A percentile compares a stretch with the other conserved stretches of the same genome.
Conservation (phyloP, 2,329 filamentous ascomycete species). For the Aspergillus tanneri region DNA sequence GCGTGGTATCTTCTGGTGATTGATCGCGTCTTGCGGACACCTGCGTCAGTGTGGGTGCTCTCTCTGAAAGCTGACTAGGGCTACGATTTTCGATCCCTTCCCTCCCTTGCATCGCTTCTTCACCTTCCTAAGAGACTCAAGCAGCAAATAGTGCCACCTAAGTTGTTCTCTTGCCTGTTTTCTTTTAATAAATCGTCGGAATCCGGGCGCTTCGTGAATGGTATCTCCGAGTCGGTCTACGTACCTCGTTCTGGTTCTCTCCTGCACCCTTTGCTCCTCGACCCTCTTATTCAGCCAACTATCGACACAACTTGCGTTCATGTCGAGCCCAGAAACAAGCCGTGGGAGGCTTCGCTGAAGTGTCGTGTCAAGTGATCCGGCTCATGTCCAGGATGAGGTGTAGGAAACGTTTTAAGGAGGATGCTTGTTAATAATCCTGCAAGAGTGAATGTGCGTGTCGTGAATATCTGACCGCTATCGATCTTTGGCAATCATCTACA, state of each 20-base stretch:
- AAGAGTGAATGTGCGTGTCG: slow-evolving; percentile 26
- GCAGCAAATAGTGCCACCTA: slow-evolving; percentile 16
- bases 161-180: slow-evolving; percentile 21
- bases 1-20: slow-evolving; percentile 19
- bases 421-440: slow-evolving; percentile 39
- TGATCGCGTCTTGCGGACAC: slow-evolving; percentile 27
- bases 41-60: slow-evolving; percentile 26
- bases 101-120: slow-evolving; percentile 26
- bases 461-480: slow-evolving; percentile 21
- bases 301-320: slow-evolving; percentile 26
- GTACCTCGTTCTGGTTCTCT: slow-evolving; percentile 7
- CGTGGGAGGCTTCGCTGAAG: slow-evolving; percentile 32
- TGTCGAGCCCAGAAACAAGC: slow-evolving; percentile 25
- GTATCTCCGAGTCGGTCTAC: slow-evolving; percentile 15
- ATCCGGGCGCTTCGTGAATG: slow-evolving; percentile 19
- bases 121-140: slow-evolving; percentile 10
- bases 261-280: slow-evolving; percentile 7
- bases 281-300: slow-evolving; percentile 17
- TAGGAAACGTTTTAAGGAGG: slow-evolving; percentile 46
- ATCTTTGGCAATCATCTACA: slow-evolving; percentile 18
- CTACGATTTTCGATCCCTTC: slow-evolving; percentile 27
- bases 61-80: slow-evolving; percentile 21
- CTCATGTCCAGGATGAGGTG: slow-evolving; percentile 44
- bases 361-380: slow-evolving; percentile 20
- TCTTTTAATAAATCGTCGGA: slow-evolving; percentile 14